Evolutionary conservation across 139 green algal species (phyloP).

Genomic region (Auxenochlorella protothecoides): DNA sequence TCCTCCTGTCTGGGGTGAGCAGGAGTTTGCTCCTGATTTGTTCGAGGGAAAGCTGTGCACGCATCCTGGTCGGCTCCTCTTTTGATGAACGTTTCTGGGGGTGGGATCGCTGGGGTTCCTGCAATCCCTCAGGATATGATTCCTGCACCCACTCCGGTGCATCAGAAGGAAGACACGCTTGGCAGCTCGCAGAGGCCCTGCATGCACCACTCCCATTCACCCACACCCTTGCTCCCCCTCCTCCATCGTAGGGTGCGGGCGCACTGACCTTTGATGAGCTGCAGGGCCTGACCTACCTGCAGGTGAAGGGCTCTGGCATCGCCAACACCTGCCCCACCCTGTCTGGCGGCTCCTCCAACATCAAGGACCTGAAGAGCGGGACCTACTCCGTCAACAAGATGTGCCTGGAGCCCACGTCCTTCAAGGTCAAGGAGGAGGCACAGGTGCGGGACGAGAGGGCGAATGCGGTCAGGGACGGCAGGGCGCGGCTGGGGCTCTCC

Average conservation of each 20-base stretch:
- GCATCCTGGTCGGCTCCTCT: no score
- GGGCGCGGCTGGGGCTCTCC: no score
- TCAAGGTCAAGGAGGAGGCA: constrained; percentile 85
- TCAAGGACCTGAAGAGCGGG: constrained; percentile 78
- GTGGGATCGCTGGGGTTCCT: no score
- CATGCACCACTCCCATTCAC: neutral
- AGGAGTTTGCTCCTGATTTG: no score
- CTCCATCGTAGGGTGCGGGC: constrained; percentile 34
- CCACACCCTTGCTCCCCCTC: neutral
- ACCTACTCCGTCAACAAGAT: constrained; percentile 92
- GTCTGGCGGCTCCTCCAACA: constrained; percentile 53
- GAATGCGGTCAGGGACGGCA: neutral
- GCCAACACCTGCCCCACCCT: constrained; percentile 98
- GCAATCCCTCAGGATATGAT: no score
- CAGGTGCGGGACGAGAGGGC: constrained; percentile 12
- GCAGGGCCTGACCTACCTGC: constrained; percentile 91
- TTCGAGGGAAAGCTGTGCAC: no score
- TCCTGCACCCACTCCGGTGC: no score
- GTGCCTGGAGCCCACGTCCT: constrained; percentile 96
- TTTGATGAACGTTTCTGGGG: no score
- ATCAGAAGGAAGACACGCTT: no score
- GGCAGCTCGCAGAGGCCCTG: no score
- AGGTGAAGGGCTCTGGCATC: constrained; percentile 96
- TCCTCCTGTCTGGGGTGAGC: no score
- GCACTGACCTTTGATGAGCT: constrained; percentile 93